These are phyloP conservation scores for Entomortierella lignicola DNA, from an alignment of 192 early-diverging fungal species.

Conservation along the genomic window DNA sequence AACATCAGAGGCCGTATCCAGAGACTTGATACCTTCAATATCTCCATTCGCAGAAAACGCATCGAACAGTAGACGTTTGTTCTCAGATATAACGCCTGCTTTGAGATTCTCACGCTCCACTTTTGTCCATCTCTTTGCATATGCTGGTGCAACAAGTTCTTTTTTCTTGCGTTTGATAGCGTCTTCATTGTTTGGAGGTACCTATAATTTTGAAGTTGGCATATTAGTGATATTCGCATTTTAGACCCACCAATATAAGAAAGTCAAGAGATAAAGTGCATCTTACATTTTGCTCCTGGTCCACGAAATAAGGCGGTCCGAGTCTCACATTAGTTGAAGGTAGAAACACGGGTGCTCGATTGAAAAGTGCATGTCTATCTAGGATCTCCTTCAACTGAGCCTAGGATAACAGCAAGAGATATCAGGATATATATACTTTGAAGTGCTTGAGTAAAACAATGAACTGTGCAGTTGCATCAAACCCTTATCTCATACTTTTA, in stretches of 20 bases:
- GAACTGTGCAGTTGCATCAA: no score
- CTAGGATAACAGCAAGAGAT: no score
- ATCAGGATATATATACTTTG: no score
- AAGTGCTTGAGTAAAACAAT: no score
- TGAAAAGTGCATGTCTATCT: conserved; percentile 4
- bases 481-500: conserved; percentile 44
- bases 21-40: neutral
- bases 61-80: conserved; percentile 22
- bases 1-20: conserved; percentile 16
- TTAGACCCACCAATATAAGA: no score
- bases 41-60: conserved; percentile 9
- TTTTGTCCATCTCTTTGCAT: conserved; percentile 6
- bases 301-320: conserved; percentile 49
- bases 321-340: neutral
- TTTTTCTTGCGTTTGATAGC: neutral
- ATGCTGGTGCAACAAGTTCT: conserved; percentile 1
- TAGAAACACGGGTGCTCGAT: conserved; percentile 20
- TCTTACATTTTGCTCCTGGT: conserved; percentile 18
- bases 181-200: conserved; percentile 38
- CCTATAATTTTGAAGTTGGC: conserved; percentile 32
- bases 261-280: no score
- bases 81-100: conserved; percentile 20
- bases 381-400: conserved; percentile 1
- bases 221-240: neutral
- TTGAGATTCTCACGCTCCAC: conserved; percentile 15